Percentiles rank a stretch among this genome's conserved stretches.
phyloP scores from a whole-genome alignment of 495 filamentous ascomycete genomes.

The Trichoderma reesei region DNA sequence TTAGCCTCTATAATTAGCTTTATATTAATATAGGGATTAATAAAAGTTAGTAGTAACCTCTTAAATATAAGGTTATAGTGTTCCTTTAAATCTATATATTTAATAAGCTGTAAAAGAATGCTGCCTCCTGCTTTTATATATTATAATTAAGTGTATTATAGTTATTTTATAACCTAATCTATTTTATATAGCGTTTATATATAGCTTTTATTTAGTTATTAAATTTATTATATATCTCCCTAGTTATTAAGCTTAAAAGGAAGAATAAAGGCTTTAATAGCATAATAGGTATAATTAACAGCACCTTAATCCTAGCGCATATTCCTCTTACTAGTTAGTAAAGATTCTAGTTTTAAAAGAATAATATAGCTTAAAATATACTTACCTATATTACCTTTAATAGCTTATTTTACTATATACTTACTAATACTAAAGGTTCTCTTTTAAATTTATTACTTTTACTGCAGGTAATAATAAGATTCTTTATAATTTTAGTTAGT shows the following conservation, averaged over 20 bases:
- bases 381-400: slow-evolving; percentile 6
- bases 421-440: not conserved
- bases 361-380: slow-evolving; percentile 9
- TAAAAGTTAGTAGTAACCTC: not conserved
- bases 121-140: not conserved
- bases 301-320: not conserved
- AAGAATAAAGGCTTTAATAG: not conserved
- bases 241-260: not conserved
- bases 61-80: slow-evolving; percentile 1
- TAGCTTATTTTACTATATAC: slow-evolving; percentile 9
- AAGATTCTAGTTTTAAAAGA: not conserved
- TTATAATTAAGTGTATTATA: slow-evolving; percentile 8
- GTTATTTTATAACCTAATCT: not conserved
- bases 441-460: not conserved
- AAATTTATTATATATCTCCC: not conserved
- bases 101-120: slow-evolving; percentile 8
- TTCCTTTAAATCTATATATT: slow-evolving; percentile 10
- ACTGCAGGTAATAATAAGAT: not conserved
- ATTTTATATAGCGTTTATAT: not conserved
- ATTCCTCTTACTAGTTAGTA: not conserved
- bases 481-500: not conserved
- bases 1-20: not conserved
- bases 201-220: not conserved
- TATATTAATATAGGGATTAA: not conserved
- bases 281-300: not conserved